phyloP scores from a whole-genome alignment of 1,284 basidiomycete species.

The Moniliophthora roreri region DNA sequence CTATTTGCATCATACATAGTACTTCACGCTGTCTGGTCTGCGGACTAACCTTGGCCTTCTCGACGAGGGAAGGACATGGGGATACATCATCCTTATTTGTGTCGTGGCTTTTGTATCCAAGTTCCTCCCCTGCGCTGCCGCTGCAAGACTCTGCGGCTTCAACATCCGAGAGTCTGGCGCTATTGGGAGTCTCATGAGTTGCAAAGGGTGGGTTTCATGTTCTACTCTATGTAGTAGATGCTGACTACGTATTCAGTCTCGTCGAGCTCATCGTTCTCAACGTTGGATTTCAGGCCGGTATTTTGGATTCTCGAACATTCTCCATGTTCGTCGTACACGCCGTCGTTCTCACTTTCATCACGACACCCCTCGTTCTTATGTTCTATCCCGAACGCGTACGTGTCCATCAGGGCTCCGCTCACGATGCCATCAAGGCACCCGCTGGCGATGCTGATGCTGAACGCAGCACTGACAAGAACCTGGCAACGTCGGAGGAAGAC shows the following conservation, averaged over 20 bases:
- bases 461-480: conserved; percentile 16
- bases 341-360: conserved; percentile 82
- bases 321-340: conserved; percentile 93
- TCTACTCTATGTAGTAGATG: background rate
- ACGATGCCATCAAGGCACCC: background rate
- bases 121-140: conserved; percentile 65
- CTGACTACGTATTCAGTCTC: conserved; percentile 42
- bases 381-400: conserved; percentile 69
- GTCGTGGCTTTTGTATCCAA: conserved; percentile 83
- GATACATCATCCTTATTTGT: conserved; percentile 81
- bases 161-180: conserved; percentile 79
- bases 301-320: conserved; percentile 73
- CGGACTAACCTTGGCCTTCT: conserved; percentile 83
- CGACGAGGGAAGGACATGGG: conserved; percentile 78
- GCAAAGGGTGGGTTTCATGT: conserved; percentile 71
- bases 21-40: conserved; percentile 82
- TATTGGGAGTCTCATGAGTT: conserved; percentile 90
- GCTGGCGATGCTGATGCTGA: background rate
- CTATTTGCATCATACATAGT: conserved; percentile 45
- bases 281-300: conserved; percentile 79
- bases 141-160: conserved; percentile 71
- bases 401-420: conserved; percentile 9
- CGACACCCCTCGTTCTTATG: conserved; percentile 77
- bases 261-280: conserved; percentile 94
- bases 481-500: conserved; percentile 28